Evolutionary conservation across 495 filamentous ascomycete genomes (phyloP), one percentile per base, ranked within the genome.

Genomic region (Hyaloscypha bicolor): DNA sequence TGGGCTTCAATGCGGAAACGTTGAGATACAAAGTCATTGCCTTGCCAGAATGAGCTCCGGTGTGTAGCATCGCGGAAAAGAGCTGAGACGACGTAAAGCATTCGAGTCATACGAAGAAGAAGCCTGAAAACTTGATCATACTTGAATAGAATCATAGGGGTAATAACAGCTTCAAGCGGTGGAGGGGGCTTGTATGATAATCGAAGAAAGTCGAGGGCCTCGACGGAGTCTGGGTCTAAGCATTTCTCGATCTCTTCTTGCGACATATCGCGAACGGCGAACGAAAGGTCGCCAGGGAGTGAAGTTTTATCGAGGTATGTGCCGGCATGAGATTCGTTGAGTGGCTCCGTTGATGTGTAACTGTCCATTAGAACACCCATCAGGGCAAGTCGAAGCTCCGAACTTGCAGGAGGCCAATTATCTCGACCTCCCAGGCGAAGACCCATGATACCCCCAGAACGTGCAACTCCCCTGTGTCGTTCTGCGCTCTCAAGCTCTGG

Each of bases 331-430:
- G 64, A 73, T 45, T 59, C 74, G 60, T 61, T 70, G 52, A 29
- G 58, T 14, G 33, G 64, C 14, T 62, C 35, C 29, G 57, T 75
- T 60, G 66, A 76, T 67, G 73, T 72, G 66, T 92, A 92, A 66
- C 87, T 90, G 66, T 97, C 94, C 3, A 85, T 86, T 14, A 99
- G 81, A 14, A 97, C 83, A 0, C 93, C 94, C 83, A 93, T 96
- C 48, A 99, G 81, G 16, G 92, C 92, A 3, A 97, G 82, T 1
- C 93, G 87, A 33, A 99, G 80, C 72, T 99, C 95, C 6, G 93
- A 97, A 75, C 91, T 95, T 37, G 93, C 93, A 9, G 95, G 94
- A 30, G 94, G 94, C 95, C 94, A 97, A 31, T 83, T 91, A 56
- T 91, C 86, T 65, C 92, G 84, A 21, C 82, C 87, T 9, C 90